Evolutionary conservation across 2,329 filamentous ascomycete species (phyloP), one percentile per base, ranked within the genome.

Genomic region (Claviceps pazoutovae): DNA sequence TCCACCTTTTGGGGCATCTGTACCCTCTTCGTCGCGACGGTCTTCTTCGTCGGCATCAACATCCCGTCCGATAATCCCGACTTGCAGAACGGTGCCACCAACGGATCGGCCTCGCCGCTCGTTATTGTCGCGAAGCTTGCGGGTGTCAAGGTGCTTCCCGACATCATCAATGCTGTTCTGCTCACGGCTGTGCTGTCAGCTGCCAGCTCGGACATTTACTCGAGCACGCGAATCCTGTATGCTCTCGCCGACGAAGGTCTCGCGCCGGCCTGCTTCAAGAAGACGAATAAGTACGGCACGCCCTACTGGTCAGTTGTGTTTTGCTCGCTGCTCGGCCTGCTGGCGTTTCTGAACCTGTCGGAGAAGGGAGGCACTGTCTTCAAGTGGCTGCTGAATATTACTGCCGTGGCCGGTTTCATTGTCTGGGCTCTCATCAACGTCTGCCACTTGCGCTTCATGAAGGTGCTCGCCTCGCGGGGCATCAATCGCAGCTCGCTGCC

Each of bases 121-220:
- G 79, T 83, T 60, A 75, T 83, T 53, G 75, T 77, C 34, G 76
- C 74, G 39, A 70, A 74, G 37, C 71, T 78, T 17, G 83, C 83
- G 34, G 83, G 83, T 42, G 80, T 87, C 53, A 68, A 70, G 7
- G 75, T 78, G 3, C 75, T 88, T 4, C 77, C 80, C 5, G 71
- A 79, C 58, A 82, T 90, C 62, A 82, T 91, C 72, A 91, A 91
- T 65, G 85, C 80, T 16, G 81, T 88, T 7, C 78, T 91, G 9
- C 72, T 91, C 21, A 87, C 85, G 0, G 86, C 85, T 3, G 86
- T 89, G 7, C 79, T 88, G 58, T 87, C 84, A 0, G 86, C 86
- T 5, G 86, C 84, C 54, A 88, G 86, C 68, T 85, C 84, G 14
- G 86, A 86, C 67, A 75, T 89, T 54, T 88, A 86, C 69, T 84